A percentile compares a stretch with the other conserved stretches of the same genome.
Evolutionary conservation across 208 protist genomes (phyloP).

Genomic region (Crithidia thermophila): DNA sequence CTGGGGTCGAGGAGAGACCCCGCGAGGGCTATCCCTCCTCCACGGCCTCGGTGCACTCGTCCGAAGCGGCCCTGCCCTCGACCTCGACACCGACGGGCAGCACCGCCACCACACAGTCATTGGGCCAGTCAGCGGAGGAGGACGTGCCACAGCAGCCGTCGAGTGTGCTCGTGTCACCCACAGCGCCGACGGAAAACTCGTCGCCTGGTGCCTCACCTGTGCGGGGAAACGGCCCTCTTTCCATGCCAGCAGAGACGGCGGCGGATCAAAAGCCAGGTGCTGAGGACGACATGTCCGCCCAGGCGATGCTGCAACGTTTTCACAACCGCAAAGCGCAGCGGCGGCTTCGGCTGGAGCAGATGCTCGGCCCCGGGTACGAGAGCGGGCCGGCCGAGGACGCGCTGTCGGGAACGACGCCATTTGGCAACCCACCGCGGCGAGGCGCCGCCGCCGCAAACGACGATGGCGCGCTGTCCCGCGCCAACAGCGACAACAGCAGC

Average conservation of each 20-base stretch:
- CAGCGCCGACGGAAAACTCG: too few relatives aligned
- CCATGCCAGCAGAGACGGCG: background rate
- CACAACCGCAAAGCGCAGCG: conserved; percentile 39
- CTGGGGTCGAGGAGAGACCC: conserved; percentile 35
- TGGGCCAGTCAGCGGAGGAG: too few relatives aligned
- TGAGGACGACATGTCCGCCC: conserved; percentile 22
- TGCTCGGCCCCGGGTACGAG: conserved; percentile 14
- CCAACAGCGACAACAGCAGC: conserved; percentile 2
- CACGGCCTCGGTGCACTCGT: too few relatives aligned
- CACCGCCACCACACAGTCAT: too few relatives aligned
- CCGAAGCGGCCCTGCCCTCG: too few relatives aligned
- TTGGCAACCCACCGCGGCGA: background rate
- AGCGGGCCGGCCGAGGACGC: background rate
- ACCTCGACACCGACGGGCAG: too few relatives aligned
- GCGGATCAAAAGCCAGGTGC: background rate
- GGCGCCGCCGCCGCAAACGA: background rate
- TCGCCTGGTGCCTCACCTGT: too few relatives aligned
- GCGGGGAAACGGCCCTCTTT: too few relatives aligned
- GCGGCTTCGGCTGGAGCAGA: conserved; percentile 40
- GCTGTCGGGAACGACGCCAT: background rate
- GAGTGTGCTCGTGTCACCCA: too few relatives aligned
- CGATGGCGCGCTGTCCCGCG: background rate
- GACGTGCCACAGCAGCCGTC: too few relatives aligned
- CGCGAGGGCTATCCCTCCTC: conserved; percentile 4
- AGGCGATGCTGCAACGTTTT: conserved; percentile 33